Percentiles rank a stretch among this genome's conserved stretches.
Conservation (phyloP, 164 flowering plant species). For the Umbilicus rupestris region DNA sequence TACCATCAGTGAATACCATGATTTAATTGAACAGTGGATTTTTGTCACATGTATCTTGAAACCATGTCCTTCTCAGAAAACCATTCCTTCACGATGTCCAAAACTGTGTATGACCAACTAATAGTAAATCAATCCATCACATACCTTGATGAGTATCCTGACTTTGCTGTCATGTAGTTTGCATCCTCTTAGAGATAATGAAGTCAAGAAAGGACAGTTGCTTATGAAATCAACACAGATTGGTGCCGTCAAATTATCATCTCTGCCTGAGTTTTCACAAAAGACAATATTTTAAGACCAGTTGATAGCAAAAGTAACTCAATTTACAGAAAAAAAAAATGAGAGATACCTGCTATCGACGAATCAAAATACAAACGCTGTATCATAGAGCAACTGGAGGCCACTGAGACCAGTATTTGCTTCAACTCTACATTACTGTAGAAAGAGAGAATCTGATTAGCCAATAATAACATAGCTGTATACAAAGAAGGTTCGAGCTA, state of each 20-base stretch:
- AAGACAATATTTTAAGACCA: slow-evolving; percentile 5
- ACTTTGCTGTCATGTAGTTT: slow-evolving; percentile 69
- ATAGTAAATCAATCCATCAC: background rate
- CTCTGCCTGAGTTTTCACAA: slow-evolving; percentile 55
- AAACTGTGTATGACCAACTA: background rate
- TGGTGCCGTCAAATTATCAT: slow-evolving; percentile 71
- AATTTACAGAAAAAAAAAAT: slow-evolving; percentile 5
- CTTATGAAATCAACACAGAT: slow-evolving; percentile 65
- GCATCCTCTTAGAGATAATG: slow-evolving; percentile 80
- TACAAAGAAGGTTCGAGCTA: background rate
- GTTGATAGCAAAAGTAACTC: slow-evolving; percentile 1
- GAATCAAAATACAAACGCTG: slow-evolving; percentile 79
- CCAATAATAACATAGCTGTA: background rate
- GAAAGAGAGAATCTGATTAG: slow-evolving; percentile 9
- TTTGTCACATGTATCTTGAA: background rate
- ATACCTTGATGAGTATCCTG: slow-evolving; percentile 69
- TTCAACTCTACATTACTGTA: slow-evolving; percentile 66
- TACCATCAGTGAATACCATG: background rate
- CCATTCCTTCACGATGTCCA: background rate
- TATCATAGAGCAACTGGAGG: slow-evolving; percentile 52
- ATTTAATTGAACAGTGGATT: background rate
- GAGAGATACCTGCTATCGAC: slow-evolving; percentile 48
- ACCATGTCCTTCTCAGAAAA: background rate
- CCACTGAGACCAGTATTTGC: slow-evolving; percentile 67
- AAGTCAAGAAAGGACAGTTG: slow-evolving; percentile 60